These are phyloP conservation scores for Arbutus unedo DNA, from an alignment of 148 eudicot species.

Conservation along the genomic window DNA sequence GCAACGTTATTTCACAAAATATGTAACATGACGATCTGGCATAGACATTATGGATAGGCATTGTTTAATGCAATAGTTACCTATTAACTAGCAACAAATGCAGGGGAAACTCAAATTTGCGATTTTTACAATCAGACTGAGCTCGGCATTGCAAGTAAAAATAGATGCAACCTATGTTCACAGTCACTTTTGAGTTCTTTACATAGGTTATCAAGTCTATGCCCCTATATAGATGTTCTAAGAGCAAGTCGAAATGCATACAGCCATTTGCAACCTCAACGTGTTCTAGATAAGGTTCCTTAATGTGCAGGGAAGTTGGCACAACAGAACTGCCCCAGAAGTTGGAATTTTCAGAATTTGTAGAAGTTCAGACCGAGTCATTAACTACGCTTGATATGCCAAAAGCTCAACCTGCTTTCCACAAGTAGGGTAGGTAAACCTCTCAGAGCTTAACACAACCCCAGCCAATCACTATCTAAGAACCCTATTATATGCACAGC, in stretches of 20 bases:
- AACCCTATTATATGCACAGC: not conserved
- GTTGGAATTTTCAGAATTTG: not conserved
- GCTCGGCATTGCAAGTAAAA: conserved; percentile 1
- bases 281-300: too few relatives aligned
- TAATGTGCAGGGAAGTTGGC: not conserved
- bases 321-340: not conserved
- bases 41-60: too few relatives aligned
- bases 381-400: conserved; percentile 10
- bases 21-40: not conserved
- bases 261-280: conserved; percentile 5
- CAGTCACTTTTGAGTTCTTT: not conserved
- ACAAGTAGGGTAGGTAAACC: not conserved
- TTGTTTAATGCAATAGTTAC: not conserved
- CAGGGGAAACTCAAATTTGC: not conserved
- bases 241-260: conserved; percentile 2
- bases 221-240: not conserved
- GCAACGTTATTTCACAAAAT: not conserved
- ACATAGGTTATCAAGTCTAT: not conserved
- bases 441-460: conserved; percentile 1
- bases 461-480: not conserved
- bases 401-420: conserved; percentile 5
- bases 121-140: not conserved
- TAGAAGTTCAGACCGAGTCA: not conserved
- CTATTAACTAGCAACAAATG: not conserved
- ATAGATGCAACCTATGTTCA: not conserved